phyloP scores from a whole-genome alignment of 345 rosid genomes.

The Pseudoturritis turrita region DNA sequence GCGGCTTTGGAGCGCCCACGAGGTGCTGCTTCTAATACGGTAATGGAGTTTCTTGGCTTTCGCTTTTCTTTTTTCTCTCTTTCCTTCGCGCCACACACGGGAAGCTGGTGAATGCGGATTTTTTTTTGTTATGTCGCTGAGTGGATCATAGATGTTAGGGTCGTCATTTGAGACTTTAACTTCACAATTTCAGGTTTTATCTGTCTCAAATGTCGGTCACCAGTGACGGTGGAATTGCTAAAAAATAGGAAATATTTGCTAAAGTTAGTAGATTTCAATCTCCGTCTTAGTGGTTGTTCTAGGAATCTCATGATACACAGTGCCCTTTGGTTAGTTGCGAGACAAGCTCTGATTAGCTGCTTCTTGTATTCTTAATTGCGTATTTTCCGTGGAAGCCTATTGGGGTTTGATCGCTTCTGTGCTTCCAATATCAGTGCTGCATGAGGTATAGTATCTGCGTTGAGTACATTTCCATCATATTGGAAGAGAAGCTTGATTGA shows the following conservation, averaged over 20 bases:
- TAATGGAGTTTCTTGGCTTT: slow-evolving; percentile 25
- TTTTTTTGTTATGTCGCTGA: neutral
- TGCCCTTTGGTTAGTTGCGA: neutral
- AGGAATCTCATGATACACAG: neutral
- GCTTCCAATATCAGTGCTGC: neutral
- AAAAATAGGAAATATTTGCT: neutral
- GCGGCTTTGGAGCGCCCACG: slow-evolving; percentile 85
- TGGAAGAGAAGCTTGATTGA: neutral
- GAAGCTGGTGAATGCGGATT: neutral
- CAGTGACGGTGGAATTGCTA: neutral
- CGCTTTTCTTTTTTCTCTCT: too few species aligned
- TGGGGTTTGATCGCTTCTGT: neutral
- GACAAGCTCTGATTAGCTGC: neutral
- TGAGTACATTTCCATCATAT: neutral
- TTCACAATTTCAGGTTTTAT: neutral
- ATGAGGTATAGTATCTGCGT: neutral
- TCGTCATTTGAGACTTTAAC: neutral
- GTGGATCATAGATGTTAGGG: neutral
- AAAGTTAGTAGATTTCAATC: neutral
- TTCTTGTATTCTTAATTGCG: neutral
- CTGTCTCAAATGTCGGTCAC: neutral
- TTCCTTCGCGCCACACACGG: too few species aligned
- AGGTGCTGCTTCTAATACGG: slow-evolving; percentile 68
- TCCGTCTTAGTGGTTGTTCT: neutral
- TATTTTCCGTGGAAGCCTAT: neutral